A percentile compares a stretch with the other conserved stretches of the same genome.
Conservation (phyloP, 2,329 filamentous ascomycete genomes). For the Penicillium sp. region DNA sequence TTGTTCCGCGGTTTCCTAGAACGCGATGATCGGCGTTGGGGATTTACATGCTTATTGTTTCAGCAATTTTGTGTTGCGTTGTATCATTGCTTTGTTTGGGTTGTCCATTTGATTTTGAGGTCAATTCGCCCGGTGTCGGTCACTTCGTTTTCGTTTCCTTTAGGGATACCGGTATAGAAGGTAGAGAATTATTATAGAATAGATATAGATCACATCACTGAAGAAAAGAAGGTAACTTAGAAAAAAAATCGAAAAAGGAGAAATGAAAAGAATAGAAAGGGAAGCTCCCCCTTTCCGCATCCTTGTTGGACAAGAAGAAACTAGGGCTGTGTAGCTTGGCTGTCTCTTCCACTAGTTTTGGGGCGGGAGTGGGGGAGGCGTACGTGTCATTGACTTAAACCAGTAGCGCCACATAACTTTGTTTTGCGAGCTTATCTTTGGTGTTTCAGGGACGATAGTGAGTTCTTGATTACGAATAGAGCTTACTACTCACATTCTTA, state of each 20-base stretch:
- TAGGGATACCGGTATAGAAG: neutral
- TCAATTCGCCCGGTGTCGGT: neutral
- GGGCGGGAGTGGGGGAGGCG: neutral
- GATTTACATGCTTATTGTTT: slow-evolving; percentile 7
- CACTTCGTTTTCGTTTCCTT: neutral
- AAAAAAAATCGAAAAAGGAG: neutral
- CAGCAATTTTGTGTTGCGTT: neutral
- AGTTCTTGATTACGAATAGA: neutral
- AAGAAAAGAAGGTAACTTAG: neutral
- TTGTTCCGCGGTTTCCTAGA: neutral
- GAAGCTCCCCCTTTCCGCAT: slow-evolving; percentile 6
- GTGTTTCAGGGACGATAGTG: neutral
- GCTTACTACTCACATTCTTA: neutral
- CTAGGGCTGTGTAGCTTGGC: neutral
- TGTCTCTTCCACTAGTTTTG: neutral
- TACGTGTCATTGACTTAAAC: slow-evolving; percentile 11
- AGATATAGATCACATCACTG: neutral
- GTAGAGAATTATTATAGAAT: neutral
- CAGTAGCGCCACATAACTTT: slow-evolving; percentile 10
- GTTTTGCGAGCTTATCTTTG: slow-evolving; percentile 11
- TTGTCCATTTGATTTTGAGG: neutral
- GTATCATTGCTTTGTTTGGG: neutral
- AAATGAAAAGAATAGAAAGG: neutral
- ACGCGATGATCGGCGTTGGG: slow-evolving; percentile 10
- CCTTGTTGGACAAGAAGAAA: neutral